Conservation (phyloP, 192 early-diverging fungal species). For the Anaeromyces robustus region DNA sequence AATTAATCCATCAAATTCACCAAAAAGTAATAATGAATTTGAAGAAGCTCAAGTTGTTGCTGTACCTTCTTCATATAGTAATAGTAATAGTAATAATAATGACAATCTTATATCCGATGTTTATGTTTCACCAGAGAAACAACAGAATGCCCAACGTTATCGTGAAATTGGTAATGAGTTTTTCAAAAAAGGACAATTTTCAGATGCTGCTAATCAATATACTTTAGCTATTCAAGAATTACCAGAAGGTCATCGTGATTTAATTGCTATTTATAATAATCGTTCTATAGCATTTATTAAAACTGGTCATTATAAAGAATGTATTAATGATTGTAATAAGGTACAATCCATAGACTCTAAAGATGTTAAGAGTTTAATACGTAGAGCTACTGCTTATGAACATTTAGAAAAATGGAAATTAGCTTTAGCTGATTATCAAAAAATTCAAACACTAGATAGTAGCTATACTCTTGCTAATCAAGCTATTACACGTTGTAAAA, state of each 20-base stretch:
- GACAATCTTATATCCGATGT: conserved; percentile 15
- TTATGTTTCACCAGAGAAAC: conserved; percentile 18
- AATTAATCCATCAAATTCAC: background rate
- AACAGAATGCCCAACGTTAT: conserved; percentile 15
- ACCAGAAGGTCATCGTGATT: conserved; percentile 37
- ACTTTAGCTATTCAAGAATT: conserved; percentile 42
- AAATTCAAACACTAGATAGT: conserved; percentile 14
- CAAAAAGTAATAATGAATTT: background rate
- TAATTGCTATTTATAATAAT: conserved; percentile 64
- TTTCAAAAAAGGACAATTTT: conserved; percentile 85
- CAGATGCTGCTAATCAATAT: conserved; percentile 59
- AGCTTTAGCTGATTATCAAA: conserved; percentile 33
- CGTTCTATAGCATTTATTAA: conserved; percentile 66
- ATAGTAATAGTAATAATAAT: conserved; percentile 10
- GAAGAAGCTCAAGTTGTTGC: background rate
- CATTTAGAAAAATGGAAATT: conserved; percentile 60
- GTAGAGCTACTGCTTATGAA: conserved; percentile 68
- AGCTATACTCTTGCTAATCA: conserved; percentile 16
- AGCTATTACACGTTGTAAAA: conserved; percentile 38
- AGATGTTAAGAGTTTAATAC: conserved; percentile 52
- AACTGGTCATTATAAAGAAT: conserved; percentile 62
- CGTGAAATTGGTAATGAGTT: conserved; percentile 58
- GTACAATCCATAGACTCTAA: conserved; percentile 32
- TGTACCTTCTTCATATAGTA: conserved; percentile 4
- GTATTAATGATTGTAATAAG: conserved; percentile 49